Evolutionary conservation across 495 filamentous ascomycete genomes (phyloP), one percentile per base, ranked within the genome.

Genomic region (Penicillium herquei): DNA sequence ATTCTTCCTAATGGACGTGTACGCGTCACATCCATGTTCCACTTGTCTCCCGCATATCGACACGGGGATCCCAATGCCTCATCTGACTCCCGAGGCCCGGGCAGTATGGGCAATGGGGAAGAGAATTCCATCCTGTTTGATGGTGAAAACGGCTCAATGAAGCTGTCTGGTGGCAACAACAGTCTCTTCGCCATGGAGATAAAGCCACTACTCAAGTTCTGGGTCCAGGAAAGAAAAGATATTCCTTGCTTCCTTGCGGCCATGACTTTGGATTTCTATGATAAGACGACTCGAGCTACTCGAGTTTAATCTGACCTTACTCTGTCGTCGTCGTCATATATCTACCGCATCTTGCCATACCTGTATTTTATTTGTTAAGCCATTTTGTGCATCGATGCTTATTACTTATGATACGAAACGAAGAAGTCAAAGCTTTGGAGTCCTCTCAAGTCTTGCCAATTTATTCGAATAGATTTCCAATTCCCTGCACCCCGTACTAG

Each of bases 91-190:
- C 53, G 65, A 26, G 76, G 74, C 0, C 68, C 71, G 51, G 82
- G 74, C 42, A 81, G 67, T 81, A 89, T 68, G 89, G 91, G 79
- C 51, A 69, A 75, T 40, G 76, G 70, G 5, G 76, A 74, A 59
- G 80, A 81, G 56, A 95, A 93, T 58, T 91, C 87, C 45, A 96
- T 99, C 55, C 84, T 96, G 1, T 98, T 99, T 72, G 94, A 99
- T 74, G 95, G 93, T 18, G 93, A 98, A 71, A 87, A 88, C 57
- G 85, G 94, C 26, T 96, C 90, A 18, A 98, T 98, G 94, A 98
- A 98, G 77, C 87, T 98, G 55, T 87, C 86, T 13, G 94, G 94
- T 6, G 94, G 94, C 0, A 90, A 91, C 5, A 83, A 90, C 62
- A 92, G 88, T 63, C 79, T 80, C 30, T 98, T 98, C 72, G 93